Percentiles rank a stretch among this genome's conserved stretches.
phyloP scores from a whole-genome alignment of 2,329 filamentous ascomycete genomes.

The Epichloe typhina region DNA sequence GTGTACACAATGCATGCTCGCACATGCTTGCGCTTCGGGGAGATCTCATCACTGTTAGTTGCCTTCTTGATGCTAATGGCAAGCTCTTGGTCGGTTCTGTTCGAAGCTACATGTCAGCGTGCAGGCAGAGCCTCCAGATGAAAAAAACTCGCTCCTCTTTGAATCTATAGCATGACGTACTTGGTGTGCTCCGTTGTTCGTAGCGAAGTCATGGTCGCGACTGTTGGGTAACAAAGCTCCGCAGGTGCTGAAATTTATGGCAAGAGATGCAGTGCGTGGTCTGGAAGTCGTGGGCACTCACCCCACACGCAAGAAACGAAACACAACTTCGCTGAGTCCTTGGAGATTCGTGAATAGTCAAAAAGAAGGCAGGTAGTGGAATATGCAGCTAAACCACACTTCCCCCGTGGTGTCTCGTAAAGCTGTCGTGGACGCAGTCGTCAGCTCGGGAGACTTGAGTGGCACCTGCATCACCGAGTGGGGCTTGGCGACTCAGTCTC shows the following conservation, averaged over 20 bases:
- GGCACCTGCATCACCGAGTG: conserved; percentile 1
- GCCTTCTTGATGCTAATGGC: conserved; percentile 59
- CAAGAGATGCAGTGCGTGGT: conserved; percentile 2
- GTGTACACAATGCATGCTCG: conserved; percentile 96
- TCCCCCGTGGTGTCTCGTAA: background rate
- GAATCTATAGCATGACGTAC: conserved; percentile 11
- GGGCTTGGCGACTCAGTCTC: conserved; percentile 1
- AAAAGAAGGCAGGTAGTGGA: background rate
- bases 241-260: conserved; percentile 1
- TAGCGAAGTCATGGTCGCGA: conserved; percentile 17
- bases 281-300: background rate
- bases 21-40: conserved; percentile 80
- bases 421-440: background rate
- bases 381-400: background rate
- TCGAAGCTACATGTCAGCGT: background rate
- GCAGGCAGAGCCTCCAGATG: background rate
- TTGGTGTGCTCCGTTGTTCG: conserved; percentile 24
- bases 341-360: background rate
- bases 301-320: background rate
- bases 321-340: background rate
- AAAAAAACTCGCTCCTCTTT: background rate
- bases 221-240: conserved; percentile 1
- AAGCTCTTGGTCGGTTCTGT: conserved; percentile 54
- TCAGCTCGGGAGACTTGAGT: background rate
- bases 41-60: conserved; percentile 54